phyloP scores from a whole-genome alignment of 805 yeast species.

The Ogataea ramenticola region DNA sequence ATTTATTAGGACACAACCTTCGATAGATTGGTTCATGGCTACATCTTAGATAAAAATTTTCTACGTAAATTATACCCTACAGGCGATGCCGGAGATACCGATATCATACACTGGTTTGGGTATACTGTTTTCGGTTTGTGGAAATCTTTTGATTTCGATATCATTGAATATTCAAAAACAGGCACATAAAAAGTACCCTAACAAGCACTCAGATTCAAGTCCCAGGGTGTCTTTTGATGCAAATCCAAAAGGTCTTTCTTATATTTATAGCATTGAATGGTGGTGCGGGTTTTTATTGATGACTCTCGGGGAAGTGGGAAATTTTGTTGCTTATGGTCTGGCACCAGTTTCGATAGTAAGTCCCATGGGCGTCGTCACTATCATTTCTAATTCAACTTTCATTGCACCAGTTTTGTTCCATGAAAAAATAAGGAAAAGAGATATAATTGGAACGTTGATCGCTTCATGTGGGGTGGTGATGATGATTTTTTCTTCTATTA shows the following conservation, averaged over 20 bases:
- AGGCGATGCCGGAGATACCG: neutral
- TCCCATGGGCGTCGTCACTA: slow-evolving; percentile 43
- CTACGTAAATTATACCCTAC: no score
- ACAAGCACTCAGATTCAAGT: neutral
- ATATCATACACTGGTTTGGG: slow-evolving; percentile 14
- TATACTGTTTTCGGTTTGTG: slow-evolving; percentile 17
- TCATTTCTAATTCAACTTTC: slow-evolving; percentile 35
- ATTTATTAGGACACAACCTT: no score
- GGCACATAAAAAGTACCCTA: slow-evolving; percentile 11
- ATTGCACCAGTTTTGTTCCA: slow-evolving; percentile 41
- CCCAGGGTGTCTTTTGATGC: neutral
- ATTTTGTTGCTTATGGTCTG: slow-evolving; percentile 41
- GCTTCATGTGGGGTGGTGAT: slow-evolving; percentile 36
- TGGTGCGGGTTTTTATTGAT: slow-evolving; percentile 35
- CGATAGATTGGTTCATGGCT: no score
- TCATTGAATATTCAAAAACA: slow-evolving; percentile 22
- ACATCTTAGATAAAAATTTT: no score
- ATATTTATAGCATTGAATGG: slow-evolving; percentile 24
- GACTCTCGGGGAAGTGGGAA: slow-evolving; percentile 38
- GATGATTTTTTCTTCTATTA: slow-evolving; percentile 30
- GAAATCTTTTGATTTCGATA: slow-evolving; percentile 20
- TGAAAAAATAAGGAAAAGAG: slow-evolving; percentile 27
- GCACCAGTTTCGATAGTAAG: slow-evolving; percentile 41
- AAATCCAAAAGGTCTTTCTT: slow-evolving; percentile 1
- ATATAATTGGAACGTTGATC: slow-evolving; percentile 31